phyloP scores from a whole-genome alignment of 2,329 filamentous ascomycete species.

The Diaporthe caulivora region DNA sequence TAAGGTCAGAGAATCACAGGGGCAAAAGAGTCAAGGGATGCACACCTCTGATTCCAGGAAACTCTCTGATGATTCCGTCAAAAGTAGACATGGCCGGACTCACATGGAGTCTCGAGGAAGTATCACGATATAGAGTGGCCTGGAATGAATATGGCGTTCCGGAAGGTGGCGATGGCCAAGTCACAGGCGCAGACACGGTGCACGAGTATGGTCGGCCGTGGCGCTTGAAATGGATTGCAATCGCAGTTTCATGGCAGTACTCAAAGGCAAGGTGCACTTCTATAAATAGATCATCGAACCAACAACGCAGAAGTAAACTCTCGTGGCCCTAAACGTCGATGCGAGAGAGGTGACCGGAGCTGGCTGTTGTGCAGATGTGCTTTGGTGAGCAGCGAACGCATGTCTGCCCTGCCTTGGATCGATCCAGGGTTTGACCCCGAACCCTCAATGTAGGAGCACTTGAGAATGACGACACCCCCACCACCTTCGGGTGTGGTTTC shows the following conservation, averaged over 20 bases:
- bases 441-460: neutral
- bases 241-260: neutral
- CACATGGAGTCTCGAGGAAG: neutral
- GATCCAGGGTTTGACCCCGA: neutral
- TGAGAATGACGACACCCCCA: too few species aligned
- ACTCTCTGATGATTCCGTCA: constrained; percentile 78
- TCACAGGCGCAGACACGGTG: neutral
- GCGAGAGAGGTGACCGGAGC: neutral
- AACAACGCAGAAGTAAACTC: neutral
- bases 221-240: too few species aligned
- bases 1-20: constrained; percentile 5
- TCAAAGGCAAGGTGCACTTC: neutral
- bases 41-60: constrained; percentile 79
- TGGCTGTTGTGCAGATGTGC: neutral
- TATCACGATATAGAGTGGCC: accelerated
- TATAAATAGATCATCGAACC: too few species aligned
- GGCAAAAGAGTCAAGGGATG: neutral
- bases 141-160: neutral
- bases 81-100: constrained; percentile 78
- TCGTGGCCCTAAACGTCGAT: neutral
- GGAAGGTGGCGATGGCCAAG: neutral
- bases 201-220: neutral
- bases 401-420: neutral
- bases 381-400: neutral
- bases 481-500: neutral